Evolutionary conservation across 2,329 filamentous ascomycete genomes (phyloP).

Genomic region (Beauveria pseudobassiana): DNA sequence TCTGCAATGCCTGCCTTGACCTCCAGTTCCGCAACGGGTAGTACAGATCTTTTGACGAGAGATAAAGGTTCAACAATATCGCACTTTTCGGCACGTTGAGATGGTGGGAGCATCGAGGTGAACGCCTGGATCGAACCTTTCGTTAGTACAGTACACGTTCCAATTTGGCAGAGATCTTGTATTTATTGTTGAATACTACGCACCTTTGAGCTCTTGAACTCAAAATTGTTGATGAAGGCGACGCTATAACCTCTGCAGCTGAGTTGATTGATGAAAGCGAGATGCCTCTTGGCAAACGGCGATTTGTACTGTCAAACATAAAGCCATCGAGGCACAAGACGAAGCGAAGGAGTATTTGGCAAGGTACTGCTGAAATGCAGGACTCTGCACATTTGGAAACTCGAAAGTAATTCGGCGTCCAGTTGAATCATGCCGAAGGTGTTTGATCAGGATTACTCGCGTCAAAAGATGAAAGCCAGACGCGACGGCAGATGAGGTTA

Average conservation of each 20-base stretch:
- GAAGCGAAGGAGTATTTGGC: constrained; percentile 3
- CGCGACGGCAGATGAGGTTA: constrained; percentile 7
- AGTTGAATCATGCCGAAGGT: constrained; percentile 35
- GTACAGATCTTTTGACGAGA: not conserved
- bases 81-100: not conserved
- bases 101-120: constrained; percentile 10
- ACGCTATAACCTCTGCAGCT: not conserved
- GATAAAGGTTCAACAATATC: not conserved
- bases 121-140: constrained; percentile 9
- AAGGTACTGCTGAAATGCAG: not conserved
- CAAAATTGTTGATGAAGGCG: constrained; percentile 10
- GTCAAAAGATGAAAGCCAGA: constrained; percentile 36
- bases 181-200: too few species aligned
- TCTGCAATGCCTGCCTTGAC: not conserved
- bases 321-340: constrained; percentile 10
- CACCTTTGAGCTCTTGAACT: constrained; percentile 15
- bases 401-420: not conserved
- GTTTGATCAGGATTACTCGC: constrained; percentile 55
- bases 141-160: constrained; percentile 18
- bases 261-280: constrained; percentile 2
- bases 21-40: not conserved
- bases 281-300: not conserved
- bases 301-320: not conserved
- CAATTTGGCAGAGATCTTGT: not conserved
- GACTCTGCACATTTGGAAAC: not conserved